phyloP scores from a whole-genome alignment of 1,284 basidiomycete species.

The Vanrija sp. region DNA sequence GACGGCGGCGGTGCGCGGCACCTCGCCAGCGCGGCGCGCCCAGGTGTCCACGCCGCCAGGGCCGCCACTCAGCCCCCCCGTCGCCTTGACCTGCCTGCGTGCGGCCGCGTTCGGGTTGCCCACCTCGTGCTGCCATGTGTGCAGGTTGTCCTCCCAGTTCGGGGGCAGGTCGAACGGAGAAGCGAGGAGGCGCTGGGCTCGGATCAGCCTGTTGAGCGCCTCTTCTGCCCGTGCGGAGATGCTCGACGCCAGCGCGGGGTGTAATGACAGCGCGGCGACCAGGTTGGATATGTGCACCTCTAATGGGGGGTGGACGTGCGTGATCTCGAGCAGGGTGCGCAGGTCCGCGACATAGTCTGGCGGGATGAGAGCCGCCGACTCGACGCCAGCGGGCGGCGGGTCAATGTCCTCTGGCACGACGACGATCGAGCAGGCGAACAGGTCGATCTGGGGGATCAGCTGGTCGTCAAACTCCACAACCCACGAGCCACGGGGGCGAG shows the following conservation, averaged over 20 bases:
- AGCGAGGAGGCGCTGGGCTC: constrained; percentile 33
- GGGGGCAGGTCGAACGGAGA: constrained; percentile 24
- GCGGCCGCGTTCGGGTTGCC: neutral
- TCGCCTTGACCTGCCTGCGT: neutral
- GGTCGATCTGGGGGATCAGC: constrained; percentile 25
- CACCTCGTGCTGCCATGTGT: constrained; percentile 4
- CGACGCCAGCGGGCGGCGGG: constrained; percentile 12
- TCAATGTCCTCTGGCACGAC: constrained; percentile 14
- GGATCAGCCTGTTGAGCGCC: constrained; percentile 25
- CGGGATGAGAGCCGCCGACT: constrained; percentile 15
- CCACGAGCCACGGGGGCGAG: constrained; percentile 34
- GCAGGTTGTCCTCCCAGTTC: constrained; percentile 19
- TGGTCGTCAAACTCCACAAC: neutral
- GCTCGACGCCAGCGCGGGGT: constrained; percentile 29
- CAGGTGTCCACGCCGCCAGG: constrained; percentile 35
- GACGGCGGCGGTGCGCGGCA: constrained; percentile 17
- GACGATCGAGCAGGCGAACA: constrained; percentile 25
- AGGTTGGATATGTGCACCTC: constrained; percentile 38
- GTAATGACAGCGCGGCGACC: constrained; percentile 31
- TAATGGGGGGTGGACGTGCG: constrained; percentile 41
- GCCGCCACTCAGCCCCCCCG: constrained; percentile 25
- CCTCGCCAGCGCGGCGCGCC: constrained; percentile 36
- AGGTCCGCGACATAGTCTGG: constrained; percentile 27
- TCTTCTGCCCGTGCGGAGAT: constrained; percentile 26
- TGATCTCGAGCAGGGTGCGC: constrained; percentile 29